Evolutionary conservation across 176 grass and related monocot genomes (phyloP), one percentile per base, ranked within the genome.

Genomic region (Rhynchospora tenuis): DNA sequence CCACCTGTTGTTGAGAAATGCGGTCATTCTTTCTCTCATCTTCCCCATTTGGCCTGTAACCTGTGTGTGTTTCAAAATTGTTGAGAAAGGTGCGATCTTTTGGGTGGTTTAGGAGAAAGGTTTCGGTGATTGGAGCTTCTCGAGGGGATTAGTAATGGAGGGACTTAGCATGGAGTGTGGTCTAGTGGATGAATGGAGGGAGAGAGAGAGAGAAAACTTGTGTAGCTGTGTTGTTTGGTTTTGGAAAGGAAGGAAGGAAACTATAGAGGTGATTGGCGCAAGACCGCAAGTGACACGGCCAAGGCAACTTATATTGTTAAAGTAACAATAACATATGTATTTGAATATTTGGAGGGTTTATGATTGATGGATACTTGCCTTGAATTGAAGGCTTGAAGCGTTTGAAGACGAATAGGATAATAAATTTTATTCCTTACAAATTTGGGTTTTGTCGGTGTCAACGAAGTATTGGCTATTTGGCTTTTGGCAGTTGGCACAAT

Each of bases 1-100:
- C 94, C 94, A 97, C 75, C 94, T 86, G 84, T 94, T 94, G 87
- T 83, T 88, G 61, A 85, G 82, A 75, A 97, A 89, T 83, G 83
- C 81, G 29, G 77, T 64, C 28, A 89, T 19, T 83, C 72, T 88
- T 43, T 85, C 89, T 54, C 26, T 59, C 6, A 85, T 5, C 76
- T 16, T 79, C 66, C 69, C 90, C 90, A 94, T 91, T 84, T 78
- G 72, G 80, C 28, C 14, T 29, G 28, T 56, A 12, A 19, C 2
- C 4, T 47, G 38, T 76, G 72, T 5, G 22, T 3, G 73, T 55
- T 46, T 56, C 73, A 1, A 28, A 2, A 55, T 55, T 76, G 23
- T 55, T 26, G 24, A 26, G 24, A 55, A 71, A 71, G 67, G 8
- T 71, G 16, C 16, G 7, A 20, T 33, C 42, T 71, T 71, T 71